phyloP scores from a whole-genome alignment of 1,284 basidiomycete species.

The Moniliella sp. region DNA sequence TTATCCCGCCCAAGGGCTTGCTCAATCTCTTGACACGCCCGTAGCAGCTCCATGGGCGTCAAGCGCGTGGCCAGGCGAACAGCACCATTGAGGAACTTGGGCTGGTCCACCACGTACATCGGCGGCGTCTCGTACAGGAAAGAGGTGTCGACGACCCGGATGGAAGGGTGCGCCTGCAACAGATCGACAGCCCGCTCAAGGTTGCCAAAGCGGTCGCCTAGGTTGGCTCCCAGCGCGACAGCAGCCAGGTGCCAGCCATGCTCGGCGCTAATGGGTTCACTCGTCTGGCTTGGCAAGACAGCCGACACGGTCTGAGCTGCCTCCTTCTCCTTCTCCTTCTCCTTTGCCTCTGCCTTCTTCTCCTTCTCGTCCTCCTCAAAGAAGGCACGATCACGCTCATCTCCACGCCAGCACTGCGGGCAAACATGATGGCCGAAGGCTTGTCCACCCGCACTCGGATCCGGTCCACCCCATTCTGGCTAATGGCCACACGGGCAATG shows the following conservation, averaged over 20 bases:
- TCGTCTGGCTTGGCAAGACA: constrained; percentile 1
- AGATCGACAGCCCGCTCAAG: constrained; percentile 53
- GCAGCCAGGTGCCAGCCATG: constrained; percentile 37
- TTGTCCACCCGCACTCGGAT: constrained; percentile 47
- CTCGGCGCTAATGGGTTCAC: no score
- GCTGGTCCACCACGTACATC: constrained; percentile 85
- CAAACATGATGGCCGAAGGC: constrained; percentile 53
- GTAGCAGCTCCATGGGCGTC: constrained; percentile 45
- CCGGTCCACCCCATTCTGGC: constrained; percentile 13
- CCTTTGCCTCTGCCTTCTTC: background rate
- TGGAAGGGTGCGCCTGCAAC: constrained; percentile 4
- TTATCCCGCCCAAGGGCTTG: constrained; percentile 55
- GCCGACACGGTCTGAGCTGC: background rate
- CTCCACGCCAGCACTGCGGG: constrained; percentile 45
- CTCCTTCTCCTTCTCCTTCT: background rate
- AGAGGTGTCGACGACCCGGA: constrained; percentile 50
- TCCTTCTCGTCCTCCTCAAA: constrained; percentile 9
- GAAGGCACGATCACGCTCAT: constrained; percentile 40
- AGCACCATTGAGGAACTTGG: constrained; percentile 68
- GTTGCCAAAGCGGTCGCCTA: constrained; percentile 67
- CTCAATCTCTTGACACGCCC: constrained; percentile 56
- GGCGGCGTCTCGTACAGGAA: constrained; percentile 81
- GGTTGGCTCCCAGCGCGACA: constrained; percentile 69
- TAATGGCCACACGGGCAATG: constrained; percentile 41
- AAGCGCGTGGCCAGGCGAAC: constrained; percentile 56